phyloP scores from a whole-genome alignment of 148 eudicot species.

The Agrostemma githago region DNA sequence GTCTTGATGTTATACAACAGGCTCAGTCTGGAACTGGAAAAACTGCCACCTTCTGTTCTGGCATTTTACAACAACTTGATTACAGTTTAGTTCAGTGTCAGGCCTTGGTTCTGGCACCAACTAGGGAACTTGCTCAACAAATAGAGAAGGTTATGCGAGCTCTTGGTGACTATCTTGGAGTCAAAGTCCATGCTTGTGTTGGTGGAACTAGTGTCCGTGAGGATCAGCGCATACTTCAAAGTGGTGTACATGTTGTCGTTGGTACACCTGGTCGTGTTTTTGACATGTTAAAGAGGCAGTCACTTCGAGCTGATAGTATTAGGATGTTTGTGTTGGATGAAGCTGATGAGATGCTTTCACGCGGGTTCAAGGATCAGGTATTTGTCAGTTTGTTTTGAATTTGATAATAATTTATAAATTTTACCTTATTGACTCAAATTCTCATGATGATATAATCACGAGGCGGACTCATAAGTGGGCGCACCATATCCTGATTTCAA shows the following conservation, averaged over 20 bases:
- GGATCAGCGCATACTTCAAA: slow-evolving; percentile 21
- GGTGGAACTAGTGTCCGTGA: slow-evolving; percentile 30
- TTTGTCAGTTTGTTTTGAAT: not conserved
- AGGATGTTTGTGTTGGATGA: slow-evolving; percentile 26
- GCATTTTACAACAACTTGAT: slow-evolving; percentile 22
- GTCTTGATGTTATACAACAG: not conserved
- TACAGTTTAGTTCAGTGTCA: slow-evolving; percentile 21
- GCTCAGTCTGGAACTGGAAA: slow-evolving; percentile 20
- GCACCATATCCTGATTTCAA: not conserved
- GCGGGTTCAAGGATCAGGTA: slow-evolving; percentile 27
- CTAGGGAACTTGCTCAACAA: slow-evolving; percentile 26
- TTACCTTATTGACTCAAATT: too few species aligned
- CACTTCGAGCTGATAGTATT: slow-evolving; percentile 20
- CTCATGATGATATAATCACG: too few species aligned
- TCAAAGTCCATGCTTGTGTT: slow-evolving; percentile 27
- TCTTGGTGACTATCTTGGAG: slow-evolving; percentile 27
- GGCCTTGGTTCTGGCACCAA: slow-evolving; percentile 22
- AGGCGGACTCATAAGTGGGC: not conserved
- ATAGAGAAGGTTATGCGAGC: slow-evolving; percentile 30
- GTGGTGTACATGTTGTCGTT: slow-evolving; percentile 25
- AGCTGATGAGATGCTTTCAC: slow-evolving; percentile 30
- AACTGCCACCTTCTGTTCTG: slow-evolving; percentile 24
- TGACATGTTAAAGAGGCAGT: slow-evolving; percentile 24
- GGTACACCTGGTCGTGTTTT: slow-evolving; percentile 28
- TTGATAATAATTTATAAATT: too few species aligned